phyloP scores from a whole-genome alignment of 176 grass and related monocot species.

The Calamus simplicifolius region DNA sequence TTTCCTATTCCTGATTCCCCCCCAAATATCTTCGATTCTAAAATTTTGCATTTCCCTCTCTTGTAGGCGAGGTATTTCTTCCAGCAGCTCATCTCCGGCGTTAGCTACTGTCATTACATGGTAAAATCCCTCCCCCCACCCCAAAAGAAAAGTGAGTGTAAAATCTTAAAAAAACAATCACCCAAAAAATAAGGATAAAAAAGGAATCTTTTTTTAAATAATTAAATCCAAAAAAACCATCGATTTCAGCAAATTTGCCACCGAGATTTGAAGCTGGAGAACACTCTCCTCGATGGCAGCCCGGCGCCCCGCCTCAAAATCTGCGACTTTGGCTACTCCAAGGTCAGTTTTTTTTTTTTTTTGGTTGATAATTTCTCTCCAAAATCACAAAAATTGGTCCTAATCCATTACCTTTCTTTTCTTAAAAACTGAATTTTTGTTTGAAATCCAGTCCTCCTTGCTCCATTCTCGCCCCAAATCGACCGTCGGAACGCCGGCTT shows the following conservation, averaged over 20 bases:
- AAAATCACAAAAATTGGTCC: too few species aligned
- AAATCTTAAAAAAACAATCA: slow-evolving; percentile 1
- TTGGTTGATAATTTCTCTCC: too few species aligned
- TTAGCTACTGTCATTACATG: slow-evolving; percentile 98
- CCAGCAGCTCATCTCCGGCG: slow-evolving; percentile 92
- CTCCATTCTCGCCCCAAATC: slow-evolving; percentile 74
- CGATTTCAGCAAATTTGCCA: slow-evolving; percentile 85
- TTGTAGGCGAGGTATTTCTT: slow-evolving; percentile 87
- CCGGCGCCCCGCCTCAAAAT: slow-evolving; percentile 86
- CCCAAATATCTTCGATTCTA: not conserved
- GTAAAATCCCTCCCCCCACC: slow-evolving; percentile 14
- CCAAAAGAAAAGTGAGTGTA: not conserved
- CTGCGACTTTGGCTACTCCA: slow-evolving; percentile 98
- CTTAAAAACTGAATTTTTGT: not conserved
- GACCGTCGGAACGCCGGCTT: slow-evolving; percentile 67
- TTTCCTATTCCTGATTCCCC: not conserved
- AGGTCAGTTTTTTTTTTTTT: slow-evolving; percentile 25
- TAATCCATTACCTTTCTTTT: too few species aligned
- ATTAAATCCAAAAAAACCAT: not conserved
- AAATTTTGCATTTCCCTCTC: not conserved
- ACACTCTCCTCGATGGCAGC: slow-evolving; percentile 78
- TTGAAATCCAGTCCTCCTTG: slow-evolving; percentile 41
- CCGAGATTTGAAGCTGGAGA: slow-evolving; percentile 96
- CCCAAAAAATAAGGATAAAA: not conserved
- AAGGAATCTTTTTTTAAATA: not conserved